Evolutionary conservation across 1,284 basidiomycete species (phyloP).

Genomic region (Marasmius fiardii): DNA sequence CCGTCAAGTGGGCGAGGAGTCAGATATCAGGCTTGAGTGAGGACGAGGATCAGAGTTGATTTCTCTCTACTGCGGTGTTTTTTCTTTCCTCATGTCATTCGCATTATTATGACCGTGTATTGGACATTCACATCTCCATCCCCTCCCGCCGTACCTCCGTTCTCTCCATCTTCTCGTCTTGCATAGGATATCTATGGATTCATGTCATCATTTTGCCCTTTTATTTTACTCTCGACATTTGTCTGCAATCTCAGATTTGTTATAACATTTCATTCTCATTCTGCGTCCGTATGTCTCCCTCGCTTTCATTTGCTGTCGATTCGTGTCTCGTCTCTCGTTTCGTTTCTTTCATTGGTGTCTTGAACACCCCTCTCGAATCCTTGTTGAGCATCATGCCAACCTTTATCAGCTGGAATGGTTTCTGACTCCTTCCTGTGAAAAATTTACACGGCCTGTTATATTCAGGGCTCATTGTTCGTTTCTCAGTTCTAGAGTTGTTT

Average conservation of each 20-base stretch:
- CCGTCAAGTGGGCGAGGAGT: constrained; percentile 64
- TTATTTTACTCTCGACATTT: constrained; percentile 17
- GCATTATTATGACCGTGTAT: background rate
- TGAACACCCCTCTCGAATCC: background rate
- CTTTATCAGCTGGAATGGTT: background rate
- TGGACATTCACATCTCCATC: background rate
- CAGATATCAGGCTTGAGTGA: constrained; percentile 26
- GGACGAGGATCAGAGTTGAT: constrained; percentile 49
- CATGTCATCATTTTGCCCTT: constrained; percentile 4
- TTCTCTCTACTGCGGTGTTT: constrained; percentile 27
- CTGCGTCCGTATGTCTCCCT: constrained; percentile 12
- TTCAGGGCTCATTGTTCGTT: background rate
- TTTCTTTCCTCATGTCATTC: constrained; percentile 12
- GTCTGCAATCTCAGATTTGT: constrained; percentile 19
- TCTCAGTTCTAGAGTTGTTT: constrained; percentile 5
- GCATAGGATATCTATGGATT: constrained; percentile 7
- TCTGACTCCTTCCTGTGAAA: background rate
- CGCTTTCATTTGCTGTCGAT: constrained; percentile 14
- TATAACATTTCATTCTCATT: constrained; percentile 19
- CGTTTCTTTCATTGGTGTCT: background rate
- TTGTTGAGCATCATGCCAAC: background rate
- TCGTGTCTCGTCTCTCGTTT: background rate
- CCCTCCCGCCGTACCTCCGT: background rate
- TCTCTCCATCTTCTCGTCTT: constrained; percentile 7
- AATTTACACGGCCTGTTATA: background rate